Percentiles rank a stretch among this genome's conserved stretches.
Evolutionary conservation across 768 basidiomycete species (phyloP).

Genomic region (Lepiota venenata): DNA sequence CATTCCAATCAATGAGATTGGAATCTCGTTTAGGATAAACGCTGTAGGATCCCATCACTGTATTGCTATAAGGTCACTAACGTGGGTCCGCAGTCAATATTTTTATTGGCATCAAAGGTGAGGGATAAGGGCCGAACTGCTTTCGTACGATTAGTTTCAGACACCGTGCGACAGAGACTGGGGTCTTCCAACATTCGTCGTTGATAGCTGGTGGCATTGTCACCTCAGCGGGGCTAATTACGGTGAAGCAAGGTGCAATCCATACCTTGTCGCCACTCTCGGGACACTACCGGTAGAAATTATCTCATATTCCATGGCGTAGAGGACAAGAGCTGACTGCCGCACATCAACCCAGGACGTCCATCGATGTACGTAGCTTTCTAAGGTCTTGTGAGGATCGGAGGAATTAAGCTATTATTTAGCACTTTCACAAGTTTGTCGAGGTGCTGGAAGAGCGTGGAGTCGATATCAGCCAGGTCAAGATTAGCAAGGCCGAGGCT

Average conservation of each 20-base stretch:
- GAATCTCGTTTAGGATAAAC: conserved; percentile 38
- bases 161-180: conserved; percentile 33
- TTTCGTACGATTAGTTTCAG: background rate
- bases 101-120: conserved; percentile 65
- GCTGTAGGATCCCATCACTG: conserved; percentile 33
- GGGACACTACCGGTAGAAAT: conserved; percentile 55
- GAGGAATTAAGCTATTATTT: background rate
- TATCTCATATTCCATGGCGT: background rate
- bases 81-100: conserved; percentile 43
- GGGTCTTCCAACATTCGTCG: conserved; percentile 65
- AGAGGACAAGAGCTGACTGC: background rate
- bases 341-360: conserved; percentile 34
- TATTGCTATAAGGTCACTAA: conserved; percentile 3
- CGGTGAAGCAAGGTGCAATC: conserved; percentile 58
- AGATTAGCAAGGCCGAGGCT: conserved; percentile 58
- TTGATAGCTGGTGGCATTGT: conserved; percentile 56
- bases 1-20: background rate
- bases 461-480: conserved; percentile 56
- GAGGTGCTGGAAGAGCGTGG: conserved; percentile 47
- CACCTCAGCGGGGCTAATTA: conserved; percentile 63
- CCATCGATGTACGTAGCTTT: conserved; percentile 39
- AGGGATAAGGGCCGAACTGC: background rate
- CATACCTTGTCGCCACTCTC: conserved; percentile 60
- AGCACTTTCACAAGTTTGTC: conserved; percentile 62
- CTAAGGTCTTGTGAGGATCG: background rate